phyloP scores from a whole-genome alignment of 305 asterid genomes.

The Solanum aculeatissimum region DNA sequence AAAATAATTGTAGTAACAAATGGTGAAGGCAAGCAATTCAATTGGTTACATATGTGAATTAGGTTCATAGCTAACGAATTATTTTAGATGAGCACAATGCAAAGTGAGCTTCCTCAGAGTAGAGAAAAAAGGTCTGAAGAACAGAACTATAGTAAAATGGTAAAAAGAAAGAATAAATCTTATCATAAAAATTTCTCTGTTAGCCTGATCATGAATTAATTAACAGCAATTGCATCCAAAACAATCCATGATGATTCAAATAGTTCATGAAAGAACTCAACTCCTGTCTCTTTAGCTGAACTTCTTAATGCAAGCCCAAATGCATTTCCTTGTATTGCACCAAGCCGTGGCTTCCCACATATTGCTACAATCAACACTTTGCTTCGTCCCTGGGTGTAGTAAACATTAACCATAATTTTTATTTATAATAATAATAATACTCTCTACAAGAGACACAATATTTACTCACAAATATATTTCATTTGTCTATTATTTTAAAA shows the following conservation, averaged over 20 bases:
- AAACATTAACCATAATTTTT: constrained; percentile 4
- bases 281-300: constrained; percentile 89
- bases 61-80: neutral
- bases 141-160: constrained; percentile 16
- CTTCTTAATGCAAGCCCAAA: constrained; percentile 88
- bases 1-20: neutral
- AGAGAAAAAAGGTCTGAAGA: constrained; percentile 14
- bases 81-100: constrained; percentile 21
- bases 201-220: constrained; percentile 86
- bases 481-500: too few species aligned
- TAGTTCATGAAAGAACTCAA: constrained; percentile 88
- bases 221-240: constrained; percentile 72
- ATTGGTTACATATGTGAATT: neutral
- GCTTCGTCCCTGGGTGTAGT: constrained; percentile 51
- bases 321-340: constrained; percentile 90
- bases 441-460: too few species aligned
- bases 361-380: constrained; percentile 76
- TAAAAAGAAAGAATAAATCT: constrained; percentile 5
- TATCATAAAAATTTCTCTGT: constrained; percentile 70
- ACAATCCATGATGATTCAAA: constrained; percentile 97
- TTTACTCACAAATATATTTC: too few species aligned
- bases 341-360: constrained; percentile 90
- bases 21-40: neutral
- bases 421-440: too few species aligned
- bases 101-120: constrained; percentile 5